Evolutionary conservation across 306 rosid genomes (phyloP), one percentile per base, ranked within the genome.

Genomic region (Inga oerstediana): DNA sequence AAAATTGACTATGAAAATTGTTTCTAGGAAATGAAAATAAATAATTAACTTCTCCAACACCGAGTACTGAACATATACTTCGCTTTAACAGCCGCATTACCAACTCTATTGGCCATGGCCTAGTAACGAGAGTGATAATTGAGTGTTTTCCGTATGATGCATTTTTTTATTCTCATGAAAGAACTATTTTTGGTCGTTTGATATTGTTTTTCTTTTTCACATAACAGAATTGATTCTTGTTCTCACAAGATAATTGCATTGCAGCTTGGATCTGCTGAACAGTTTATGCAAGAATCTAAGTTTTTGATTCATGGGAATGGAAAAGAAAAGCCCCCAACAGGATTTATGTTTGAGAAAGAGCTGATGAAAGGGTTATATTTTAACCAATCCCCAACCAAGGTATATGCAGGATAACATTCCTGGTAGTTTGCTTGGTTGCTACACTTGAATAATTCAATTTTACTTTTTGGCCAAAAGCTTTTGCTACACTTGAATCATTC

Each of bases 331-430:
- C 89, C 91, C 77, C 97, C 99, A 24, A 97, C 98, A 7, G 99
- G 95, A 85, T 94, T 97, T 84, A 97, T 97, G 98, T 94, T 97
- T 84, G 99, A 91, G 94, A 97, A 97, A 89, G 99, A 97, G 87
- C 97, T 89, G 87, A 94, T 91, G 97, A 97, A 92, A 84, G 98
- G 97, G 79, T 79, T 97, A 76, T 97, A 94, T 86, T 97, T 97
- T 91, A 91, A 94, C 87, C 99, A 94, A 74, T 94, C 99, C 81
- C 91, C 82, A 35, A 41, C 91, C 9, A 97, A 97, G 99, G 99
- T 97, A 90, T 77, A 90, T 77, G 84, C 61, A 22, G 72, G 72
- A 80, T 68, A 71, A 27, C 41, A 32, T 59, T 65, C 75, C 35
- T 43, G 62, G 78, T 32, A 22, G 30, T 11, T 24, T 20, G 15